Percentiles rank a stretch among this genome's conserved stretches.
These are phyloP conservation scores for Trichophyton verrucosum DNA, from an alignment of 2,329 filamentous ascomycete species.

Conservation along the genomic window DNA sequence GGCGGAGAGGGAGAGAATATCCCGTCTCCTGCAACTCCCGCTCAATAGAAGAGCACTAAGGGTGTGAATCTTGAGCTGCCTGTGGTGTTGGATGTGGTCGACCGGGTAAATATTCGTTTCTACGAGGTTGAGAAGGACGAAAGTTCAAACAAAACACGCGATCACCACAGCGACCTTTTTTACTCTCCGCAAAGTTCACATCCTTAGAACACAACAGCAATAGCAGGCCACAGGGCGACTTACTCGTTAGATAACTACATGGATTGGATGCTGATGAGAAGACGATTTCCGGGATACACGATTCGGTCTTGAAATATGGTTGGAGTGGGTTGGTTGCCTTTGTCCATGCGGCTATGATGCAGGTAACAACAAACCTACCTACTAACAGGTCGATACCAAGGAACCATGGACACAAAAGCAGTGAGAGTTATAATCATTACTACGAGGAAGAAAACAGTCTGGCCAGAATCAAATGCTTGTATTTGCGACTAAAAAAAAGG, in stretches of 20 bases:
- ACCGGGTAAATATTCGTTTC: neutral
- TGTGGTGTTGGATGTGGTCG: neutral
- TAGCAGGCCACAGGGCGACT: too few relatives aligned
- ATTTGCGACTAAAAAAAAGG: neutral
- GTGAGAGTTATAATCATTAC: neutral
- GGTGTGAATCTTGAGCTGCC: neutral
- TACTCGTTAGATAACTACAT: too few relatives aligned
- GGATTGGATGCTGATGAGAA: too few relatives aligned
- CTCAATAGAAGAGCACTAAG: neutral
- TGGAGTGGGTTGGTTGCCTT: too few relatives aligned
- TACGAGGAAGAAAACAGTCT: neutral
- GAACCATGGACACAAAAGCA: too few relatives aligned
- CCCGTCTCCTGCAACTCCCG: neutral
- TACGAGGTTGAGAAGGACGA: neutral
- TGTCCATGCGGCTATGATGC: neutral
- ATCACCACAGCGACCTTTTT: neutral
- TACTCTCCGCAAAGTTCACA: neutral
- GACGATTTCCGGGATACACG: too few relatives aligned
- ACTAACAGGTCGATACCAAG: too few relatives aligned
- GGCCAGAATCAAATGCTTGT: neutral
- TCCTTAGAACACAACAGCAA: too few relatives aligned
- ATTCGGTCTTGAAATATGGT: too few relatives aligned
- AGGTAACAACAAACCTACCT: too few relatives aligned
- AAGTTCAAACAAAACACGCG: neutral
- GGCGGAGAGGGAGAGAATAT: neutral